Base-by-base conservation (phyloP, 768 basidiomycete genomes). In the Russula foetens region DNA sequence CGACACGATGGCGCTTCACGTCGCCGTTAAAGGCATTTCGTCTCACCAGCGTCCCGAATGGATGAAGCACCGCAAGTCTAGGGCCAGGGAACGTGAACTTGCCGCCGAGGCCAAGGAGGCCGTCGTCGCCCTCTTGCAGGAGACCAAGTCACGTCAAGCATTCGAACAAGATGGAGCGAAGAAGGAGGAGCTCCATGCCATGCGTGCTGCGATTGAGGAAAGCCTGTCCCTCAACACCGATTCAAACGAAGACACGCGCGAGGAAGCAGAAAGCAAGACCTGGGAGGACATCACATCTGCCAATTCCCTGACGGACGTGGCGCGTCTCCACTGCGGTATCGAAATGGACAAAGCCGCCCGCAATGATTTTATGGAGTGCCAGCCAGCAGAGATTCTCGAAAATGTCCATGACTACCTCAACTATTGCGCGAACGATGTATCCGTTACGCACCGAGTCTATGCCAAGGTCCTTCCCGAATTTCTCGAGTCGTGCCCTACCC, bases 231-330 rank as follows among this genome's bases (percentile, higher is more conserved):
- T 66, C 51, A 28, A 38, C 52, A 29, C 54, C 35, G 71, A 75
- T 43, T 71, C 74, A 58, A 73, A 74, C 21, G 76, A 81, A 57
- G 72, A 81, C 17, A 67, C 69, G 5, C 78, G 79, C 7, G 75
- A 72, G 8, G 76, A 75, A 9, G 77, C 75, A 33, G 76, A 71
- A 2, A 73, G 74, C 24, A 84, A 86, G 66, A 81, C 85, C 15
- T 99, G 97, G 97, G 91, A 98, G 71, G 91, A 95, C 51, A 77
- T 97, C 31, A 94, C 95, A 0, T 89, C 95, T 3, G 84, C 85
- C 44, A 98, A 96, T 71, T 92, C 93, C 8, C 83, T 99, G 29
- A 85, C 84, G 19, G 95, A 98, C 64, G 95, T 98, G 28, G 94
- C 93, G 0, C 84, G 84, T 51, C 78, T 98, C 4, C 92, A 99